phyloP scores from a whole-genome alignment of 352 stramenopile genomes.

The Pelagophyceae sp. region DNA sequence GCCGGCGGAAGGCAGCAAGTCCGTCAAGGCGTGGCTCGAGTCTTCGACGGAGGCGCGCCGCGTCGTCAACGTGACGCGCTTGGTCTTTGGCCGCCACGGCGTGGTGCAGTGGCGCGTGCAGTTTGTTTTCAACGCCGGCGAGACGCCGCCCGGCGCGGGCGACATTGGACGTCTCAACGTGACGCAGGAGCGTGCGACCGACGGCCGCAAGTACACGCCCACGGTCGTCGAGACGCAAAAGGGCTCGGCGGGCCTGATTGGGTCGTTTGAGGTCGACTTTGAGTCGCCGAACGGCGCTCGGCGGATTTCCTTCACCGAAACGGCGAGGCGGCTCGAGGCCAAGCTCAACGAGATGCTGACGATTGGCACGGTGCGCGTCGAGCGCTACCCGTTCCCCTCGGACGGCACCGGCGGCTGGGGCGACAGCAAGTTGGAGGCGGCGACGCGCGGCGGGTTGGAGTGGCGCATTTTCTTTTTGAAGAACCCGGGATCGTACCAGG shows the following conservation, averaged over 20 bases:
- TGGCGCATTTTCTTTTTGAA: conserved; percentile 61
- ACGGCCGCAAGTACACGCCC: conserved; percentile 44
- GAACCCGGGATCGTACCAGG: conserved; percentile 53
- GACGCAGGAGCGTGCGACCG: conserved; percentile 42
- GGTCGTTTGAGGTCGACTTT: conserved; percentile 79
- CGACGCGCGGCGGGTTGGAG: conserved; percentile 58
- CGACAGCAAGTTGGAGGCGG: conserved; percentile 53
- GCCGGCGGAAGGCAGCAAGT: conserved; percentile 35
- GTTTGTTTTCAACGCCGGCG: conserved; percentile 79
- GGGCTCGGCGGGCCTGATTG: conserved; percentile 70
- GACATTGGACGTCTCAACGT: conserved; percentile 61
- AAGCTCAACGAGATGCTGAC: conserved; percentile 91
- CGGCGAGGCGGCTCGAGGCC: conserved; percentile 58
- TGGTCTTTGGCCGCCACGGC: conserved; percentile 84
- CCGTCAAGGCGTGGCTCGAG: conserved; percentile 46
- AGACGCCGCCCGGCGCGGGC: conserved; percentile 74
- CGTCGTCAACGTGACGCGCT: conserved; percentile 67
- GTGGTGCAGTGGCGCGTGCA: conserved; percentile 80
- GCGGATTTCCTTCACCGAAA: conserved; percentile 73
- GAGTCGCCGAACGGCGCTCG: conserved; percentile 59
- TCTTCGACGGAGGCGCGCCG: conserved; percentile 45
- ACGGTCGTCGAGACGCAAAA: conserved; percentile 69
- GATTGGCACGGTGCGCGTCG: conserved; percentile 75
- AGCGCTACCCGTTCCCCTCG: conserved; percentile 72
- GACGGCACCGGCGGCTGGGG: conserved; percentile 76